phyloP scores from a whole-genome alignment of 1,139 yeast species.

The Magnusiomyces magnusii region DNA sequence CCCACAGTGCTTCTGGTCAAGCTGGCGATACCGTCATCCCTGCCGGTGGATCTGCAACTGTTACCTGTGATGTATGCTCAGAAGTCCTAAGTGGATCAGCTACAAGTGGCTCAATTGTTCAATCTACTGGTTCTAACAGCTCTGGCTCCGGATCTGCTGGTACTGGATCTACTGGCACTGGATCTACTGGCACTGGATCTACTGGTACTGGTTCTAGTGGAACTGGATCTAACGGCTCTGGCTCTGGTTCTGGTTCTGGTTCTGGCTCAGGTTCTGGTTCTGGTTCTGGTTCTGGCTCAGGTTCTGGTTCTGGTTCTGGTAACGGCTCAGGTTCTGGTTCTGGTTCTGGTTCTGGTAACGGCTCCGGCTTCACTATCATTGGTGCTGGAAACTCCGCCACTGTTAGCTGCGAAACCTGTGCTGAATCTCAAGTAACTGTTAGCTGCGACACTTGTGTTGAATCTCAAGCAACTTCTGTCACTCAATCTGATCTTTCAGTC shows the following conservation, averaged over 20 bases:
- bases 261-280: neutral
- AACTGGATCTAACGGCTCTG: neutral
- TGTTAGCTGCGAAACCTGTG: neutral
- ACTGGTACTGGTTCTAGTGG: too few species aligned
- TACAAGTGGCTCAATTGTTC: neutral
- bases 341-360: neutral
- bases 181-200: neutral
- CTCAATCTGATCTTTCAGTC: neutral
- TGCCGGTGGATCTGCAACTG: slow-evolving; percentile 2
- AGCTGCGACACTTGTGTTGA: neutral
- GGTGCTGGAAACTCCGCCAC: neutral
- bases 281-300: neutral
- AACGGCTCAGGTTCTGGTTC: neutral
- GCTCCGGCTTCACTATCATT: neutral
- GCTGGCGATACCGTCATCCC: neutral
- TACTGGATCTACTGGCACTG: neutral
- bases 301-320: neutral
- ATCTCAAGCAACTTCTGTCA: too few species aligned
- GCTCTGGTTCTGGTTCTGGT: neutral
- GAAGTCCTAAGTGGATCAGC: neutral
- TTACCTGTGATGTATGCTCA: neutral
- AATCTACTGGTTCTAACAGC: neutral
- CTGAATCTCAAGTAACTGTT: neutral
- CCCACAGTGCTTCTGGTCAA: neutral
- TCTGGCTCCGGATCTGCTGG: neutral